phyloP scores from a whole-genome alignment of 306 rosid genomes.

The Vicia villosa region DNA sequence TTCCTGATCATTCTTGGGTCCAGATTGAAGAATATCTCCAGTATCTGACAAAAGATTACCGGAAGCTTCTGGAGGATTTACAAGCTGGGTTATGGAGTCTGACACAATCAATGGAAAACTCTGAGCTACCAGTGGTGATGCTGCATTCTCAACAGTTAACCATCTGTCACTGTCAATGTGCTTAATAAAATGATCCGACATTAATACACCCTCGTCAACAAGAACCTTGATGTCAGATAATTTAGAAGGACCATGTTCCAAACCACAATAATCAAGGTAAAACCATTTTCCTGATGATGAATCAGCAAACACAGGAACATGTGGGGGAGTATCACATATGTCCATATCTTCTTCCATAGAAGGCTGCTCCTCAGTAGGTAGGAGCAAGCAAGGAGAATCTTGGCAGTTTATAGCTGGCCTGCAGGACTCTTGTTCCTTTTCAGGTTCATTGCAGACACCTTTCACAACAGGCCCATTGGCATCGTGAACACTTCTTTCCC shows the following conservation, averaged over 20 bases:
- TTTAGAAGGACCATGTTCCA: conserved; percentile 82
- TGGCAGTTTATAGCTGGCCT: conserved; percentile 55
- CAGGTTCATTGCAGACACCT: conserved; percentile 42
- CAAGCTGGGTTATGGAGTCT: conserved; percentile 77
- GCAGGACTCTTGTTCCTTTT: conserved; percentile 58
- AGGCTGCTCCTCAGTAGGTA: conserved; percentile 71
- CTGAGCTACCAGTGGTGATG: conserved; percentile 70
- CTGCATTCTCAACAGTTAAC: conserved; percentile 95
- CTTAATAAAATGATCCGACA: conserved; percentile 90
- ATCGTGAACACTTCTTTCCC: conserved; percentile 48
- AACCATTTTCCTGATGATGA: conserved; percentile 84
- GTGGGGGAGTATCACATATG: conserved; percentile 98
- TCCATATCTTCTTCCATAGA: conserved; percentile 99
- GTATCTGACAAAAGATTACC: conserved; percentile 82
- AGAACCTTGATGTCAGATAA: conserved; percentile 76
- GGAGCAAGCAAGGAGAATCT: conserved; percentile 52
- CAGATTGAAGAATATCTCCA: conserved; percentile 56
- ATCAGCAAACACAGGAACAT: conserved; percentile 65
- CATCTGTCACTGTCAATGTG: conserved; percentile 91
- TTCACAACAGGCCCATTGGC: conserved; percentile 49
- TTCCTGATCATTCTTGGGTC: conserved; percentile 47
- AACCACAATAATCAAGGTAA: conserved; percentile 85
- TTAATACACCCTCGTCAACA: conserved; percentile 78
- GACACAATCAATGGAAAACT: conserved; percentile 72
- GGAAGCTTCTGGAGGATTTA: conserved; percentile 95